phyloP scores from a whole-genome alignment of 2,329 filamentous ascomycete genomes.

The Fusarium sp. region DNA sequence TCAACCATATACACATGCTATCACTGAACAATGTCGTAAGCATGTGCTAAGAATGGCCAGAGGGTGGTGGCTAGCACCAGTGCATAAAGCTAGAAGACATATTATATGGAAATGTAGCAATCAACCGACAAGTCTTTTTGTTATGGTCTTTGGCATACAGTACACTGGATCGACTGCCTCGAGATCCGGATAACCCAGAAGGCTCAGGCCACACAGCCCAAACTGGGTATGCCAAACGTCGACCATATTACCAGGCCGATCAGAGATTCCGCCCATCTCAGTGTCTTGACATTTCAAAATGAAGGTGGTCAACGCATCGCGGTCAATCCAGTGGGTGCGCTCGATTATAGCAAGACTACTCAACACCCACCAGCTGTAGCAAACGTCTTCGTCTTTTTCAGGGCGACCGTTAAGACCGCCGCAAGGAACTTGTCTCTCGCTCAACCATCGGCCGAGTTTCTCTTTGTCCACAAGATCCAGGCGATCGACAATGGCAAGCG shows the following conservation, averaged over 20 bases:
- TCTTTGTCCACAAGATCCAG: constrained; percentile 86
- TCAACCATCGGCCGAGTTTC: constrained; percentile 87
- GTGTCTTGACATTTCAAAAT: constrained; percentile 91
- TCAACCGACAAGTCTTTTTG: constrained; percentile 66
- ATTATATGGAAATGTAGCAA: background rate
- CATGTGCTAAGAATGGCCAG: constrained; percentile 78
- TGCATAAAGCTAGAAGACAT: background rate
- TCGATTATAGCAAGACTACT: constrained; percentile 91
- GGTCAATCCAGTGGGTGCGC: constrained; percentile 92
- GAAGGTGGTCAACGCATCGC: constrained; percentile 79
- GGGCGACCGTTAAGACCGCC: constrained; percentile 94
- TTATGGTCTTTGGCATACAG: constrained; percentile 78
- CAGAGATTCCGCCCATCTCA: constrained; percentile 85
- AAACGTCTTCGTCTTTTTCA: constrained; percentile 96
- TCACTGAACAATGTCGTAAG: constrained; percentile 60
- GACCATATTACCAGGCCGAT: constrained; percentile 92
- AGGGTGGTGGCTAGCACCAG: constrained; percentile 52
- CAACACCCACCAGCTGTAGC: constrained; percentile 99
- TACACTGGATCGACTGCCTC: constrained; percentile 89
- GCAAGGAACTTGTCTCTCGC: constrained; percentile 86
- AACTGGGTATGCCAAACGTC: constrained; percentile 98
- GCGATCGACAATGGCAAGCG: constrained; percentile 83
- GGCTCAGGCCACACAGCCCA: constrained; percentile 85
- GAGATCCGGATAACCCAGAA: constrained; percentile 81
- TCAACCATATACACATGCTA: constrained; percentile 75